phyloP scores from a whole-genome alignment of 495 filamentous ascomycete genomes.

The Aspergillus sparsus region DNA sequence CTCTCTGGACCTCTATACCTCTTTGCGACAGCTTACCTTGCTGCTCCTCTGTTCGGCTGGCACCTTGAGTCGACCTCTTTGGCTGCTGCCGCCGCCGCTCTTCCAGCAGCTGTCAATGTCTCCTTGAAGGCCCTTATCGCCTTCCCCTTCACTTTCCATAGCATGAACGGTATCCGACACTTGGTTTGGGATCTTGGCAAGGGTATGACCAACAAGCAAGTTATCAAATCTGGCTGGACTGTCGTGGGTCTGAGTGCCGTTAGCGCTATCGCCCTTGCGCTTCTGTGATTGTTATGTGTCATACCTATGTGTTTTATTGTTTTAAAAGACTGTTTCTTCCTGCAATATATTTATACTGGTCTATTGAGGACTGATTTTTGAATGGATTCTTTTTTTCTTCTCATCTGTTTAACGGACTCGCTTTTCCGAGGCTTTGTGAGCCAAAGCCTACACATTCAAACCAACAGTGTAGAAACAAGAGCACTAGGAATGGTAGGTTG shows the following conservation, averaged over 20 bases:
- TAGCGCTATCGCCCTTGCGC: conserved; percentile 61
- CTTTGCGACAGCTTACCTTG: conserved; percentile 82
- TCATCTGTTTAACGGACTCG: neutral
- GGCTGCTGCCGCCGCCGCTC: conserved; percentile 72
- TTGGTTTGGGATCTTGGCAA: conserved; percentile 79
- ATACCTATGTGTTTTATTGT: conserved; percentile 36
- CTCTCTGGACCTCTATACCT: conserved; percentile 79
- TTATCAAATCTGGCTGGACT: conserved; percentile 73
- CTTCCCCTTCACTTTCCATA: conserved; percentile 86
- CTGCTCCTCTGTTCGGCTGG: conserved; percentile 75
- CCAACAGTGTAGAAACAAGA: no score
- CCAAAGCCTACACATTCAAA: no score
- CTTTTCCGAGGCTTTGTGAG: no score
- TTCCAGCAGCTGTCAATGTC: conserved; percentile 69
- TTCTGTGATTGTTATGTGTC: conserved; percentile 50
- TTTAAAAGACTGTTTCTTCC: conserved; percentile 27
- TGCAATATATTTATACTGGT: conserved; percentile 31
- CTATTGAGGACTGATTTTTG: conserved; percentile 23
- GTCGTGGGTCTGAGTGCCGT: conserved; percentile 68
- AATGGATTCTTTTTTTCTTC: conserved; percentile 20
- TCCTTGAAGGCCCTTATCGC: conserved; percentile 71
- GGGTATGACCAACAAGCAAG: conserved; percentile 66
- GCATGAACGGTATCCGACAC: conserved; percentile 86
- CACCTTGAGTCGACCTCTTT: conserved; percentile 81
- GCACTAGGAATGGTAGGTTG: no score